Conservation (phyloP, 345 rosid species). For the Eucalyptus fibrosa region DNA sequence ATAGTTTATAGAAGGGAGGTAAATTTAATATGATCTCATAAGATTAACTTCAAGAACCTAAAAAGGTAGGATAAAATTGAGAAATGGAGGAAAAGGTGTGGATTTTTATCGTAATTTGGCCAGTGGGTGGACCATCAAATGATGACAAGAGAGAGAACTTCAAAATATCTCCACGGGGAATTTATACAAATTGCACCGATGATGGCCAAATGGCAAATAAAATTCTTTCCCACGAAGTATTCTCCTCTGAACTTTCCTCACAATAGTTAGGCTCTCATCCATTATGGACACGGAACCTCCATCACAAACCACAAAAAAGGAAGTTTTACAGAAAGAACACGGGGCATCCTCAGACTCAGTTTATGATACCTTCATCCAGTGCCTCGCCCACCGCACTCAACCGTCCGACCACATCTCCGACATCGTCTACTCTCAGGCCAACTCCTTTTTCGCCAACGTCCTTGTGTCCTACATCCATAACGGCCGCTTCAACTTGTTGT, state of each 20-base stretch:
- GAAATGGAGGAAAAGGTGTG: background rate
- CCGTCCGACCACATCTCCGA: background rate
- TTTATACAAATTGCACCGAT: background rate
- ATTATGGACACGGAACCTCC: background rate
- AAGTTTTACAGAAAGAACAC: background rate
- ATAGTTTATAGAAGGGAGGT: background rate
- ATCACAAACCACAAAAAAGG: background rate
- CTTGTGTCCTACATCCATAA: constrained; percentile 25
- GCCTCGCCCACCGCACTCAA: background rate
- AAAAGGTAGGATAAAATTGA: background rate
- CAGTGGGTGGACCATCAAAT: background rate
- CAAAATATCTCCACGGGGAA: background rate
- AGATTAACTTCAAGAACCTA: background rate
- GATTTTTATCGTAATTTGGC: background rate
- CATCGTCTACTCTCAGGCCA: background rate
- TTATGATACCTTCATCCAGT: background rate
- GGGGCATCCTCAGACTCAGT: background rate
- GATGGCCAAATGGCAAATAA: background rate
- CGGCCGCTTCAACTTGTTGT: constrained; percentile 22
- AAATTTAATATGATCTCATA: background rate
- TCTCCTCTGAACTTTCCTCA: background rate
- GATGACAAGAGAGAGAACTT: background rate
- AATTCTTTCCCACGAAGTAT: background rate
- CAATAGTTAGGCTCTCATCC: background rate
- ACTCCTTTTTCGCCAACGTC: background rate